phyloP scores from a whole-genome alignment of 2,329 filamentous ascomycete species.

The Zelopaecilomyces penicillatus region DNA sequence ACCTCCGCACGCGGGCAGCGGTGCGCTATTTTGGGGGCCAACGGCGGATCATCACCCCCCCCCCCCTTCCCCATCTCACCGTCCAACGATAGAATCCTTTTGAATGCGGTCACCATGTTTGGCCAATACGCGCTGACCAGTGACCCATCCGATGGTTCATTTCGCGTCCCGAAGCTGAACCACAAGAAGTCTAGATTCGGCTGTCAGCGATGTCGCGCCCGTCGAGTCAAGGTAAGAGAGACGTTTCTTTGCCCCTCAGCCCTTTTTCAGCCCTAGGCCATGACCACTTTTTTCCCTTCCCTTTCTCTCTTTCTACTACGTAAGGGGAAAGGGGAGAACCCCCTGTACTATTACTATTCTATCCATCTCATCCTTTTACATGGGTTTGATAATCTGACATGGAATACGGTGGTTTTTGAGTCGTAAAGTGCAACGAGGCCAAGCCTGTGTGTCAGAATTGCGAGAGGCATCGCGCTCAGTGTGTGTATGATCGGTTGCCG shows the following conservation, averaged over 20 bases:
- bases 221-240: slow-evolving; percentile 11
- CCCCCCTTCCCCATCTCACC: too few relatives aligned
- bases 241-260: neutral
- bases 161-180: slow-evolving; percentile 11
- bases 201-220: slow-evolving; percentile 13
- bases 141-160: slow-evolving; percentile 1
- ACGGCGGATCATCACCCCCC: too few relatives aligned
- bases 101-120: slow-evolving; percentile 6
- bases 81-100: too few relatives aligned
- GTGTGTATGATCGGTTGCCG: slow-evolving; percentile 13
- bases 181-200: slow-evolving; percentile 14
- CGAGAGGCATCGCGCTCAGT: slow-evolving; percentile 8
- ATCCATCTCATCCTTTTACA: too few relatives aligned
- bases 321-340: too few relatives aligned
- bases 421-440: slow-evolving; percentile 11
- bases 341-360: too few relatives aligned
- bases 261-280: too few relatives aligned
- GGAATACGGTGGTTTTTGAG: neutral
- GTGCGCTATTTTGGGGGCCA: too few relatives aligned
- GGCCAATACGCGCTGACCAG: slow-evolving; percentile 7
- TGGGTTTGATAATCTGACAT: neutral
- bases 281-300: too few relatives aligned
- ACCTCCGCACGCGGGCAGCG: too few relatives aligned
- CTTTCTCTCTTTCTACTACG: too few relatives aligned
- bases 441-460: slow-evolving; percentile 13